Percentiles rank a stretch among this genome's conserved stretches.
Conservation (phyloP, 1,284 basidiomycete species). For the Phellopilus nigrolimitatus region DNA sequence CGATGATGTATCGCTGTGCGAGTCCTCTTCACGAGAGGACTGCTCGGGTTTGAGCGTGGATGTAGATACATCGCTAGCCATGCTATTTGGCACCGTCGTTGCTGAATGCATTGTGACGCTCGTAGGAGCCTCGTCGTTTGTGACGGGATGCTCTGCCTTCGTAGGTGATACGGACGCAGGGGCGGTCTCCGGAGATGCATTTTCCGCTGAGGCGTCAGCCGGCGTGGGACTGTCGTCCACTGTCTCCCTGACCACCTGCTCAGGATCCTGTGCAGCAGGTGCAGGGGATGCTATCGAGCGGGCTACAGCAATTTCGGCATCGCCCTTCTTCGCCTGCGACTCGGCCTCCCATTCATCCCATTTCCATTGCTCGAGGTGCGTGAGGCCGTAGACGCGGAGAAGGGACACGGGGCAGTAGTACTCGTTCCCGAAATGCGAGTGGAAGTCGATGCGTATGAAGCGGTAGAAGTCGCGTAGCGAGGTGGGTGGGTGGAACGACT, state of each 20-base stretch:
- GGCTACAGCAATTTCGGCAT: slow-evolving; percentile 21
- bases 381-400: slow-evolving; percentile 91
- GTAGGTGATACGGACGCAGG: no score
- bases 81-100: background rate
- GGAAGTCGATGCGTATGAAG: slow-evolving; percentile 92
- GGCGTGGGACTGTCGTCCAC: slow-evolving; percentile 25
- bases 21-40: background rate
- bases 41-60: background rate
- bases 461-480: slow-evolving; percentile 82
- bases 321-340: slow-evolving; percentile 44
- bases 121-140: background rate
- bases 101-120: background rate
- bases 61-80: background rate
- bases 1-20: background rate
- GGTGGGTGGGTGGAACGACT: slow-evolving; percentile 75
- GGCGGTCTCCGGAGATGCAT: slow-evolving; percentile 24
- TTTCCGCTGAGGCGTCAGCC: slow-evolving; percentile 25
- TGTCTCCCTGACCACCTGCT: slow-evolving; percentile 1
- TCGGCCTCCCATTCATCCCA: slow-evolving; percentile 78
- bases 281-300: slow-evolving; percentile 17
- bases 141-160: background rate
- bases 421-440: slow-evolving; percentile 91
- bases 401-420: slow-evolving; percentile 96
- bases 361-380: slow-evolving; percentile 95
- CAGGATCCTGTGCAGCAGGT: slow-evolving; percentile 8